phyloP scores from a whole-genome alignment of 257 asterid species.

The Solanum sitiens region DNA sequence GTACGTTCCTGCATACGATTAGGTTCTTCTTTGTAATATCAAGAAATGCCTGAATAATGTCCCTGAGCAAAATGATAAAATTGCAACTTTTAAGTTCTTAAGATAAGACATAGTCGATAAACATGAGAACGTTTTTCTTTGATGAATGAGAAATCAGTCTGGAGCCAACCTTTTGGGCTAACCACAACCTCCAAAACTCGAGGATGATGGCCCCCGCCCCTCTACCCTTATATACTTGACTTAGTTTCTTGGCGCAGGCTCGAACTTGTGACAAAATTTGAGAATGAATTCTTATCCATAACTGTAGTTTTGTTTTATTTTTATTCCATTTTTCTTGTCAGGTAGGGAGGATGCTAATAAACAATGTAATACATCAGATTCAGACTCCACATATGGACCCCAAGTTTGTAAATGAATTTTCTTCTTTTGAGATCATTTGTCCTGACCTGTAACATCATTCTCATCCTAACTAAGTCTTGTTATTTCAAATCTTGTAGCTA shows the following conservation, averaged over 20 bases:
- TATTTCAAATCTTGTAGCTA: neutral
- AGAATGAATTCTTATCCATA: neutral
- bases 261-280: neutral
- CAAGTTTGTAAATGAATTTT: neutral
- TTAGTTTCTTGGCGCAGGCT: neutral
- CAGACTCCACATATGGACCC: neutral
- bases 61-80: neutral
- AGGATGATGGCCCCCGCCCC: neutral
- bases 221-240: neutral
- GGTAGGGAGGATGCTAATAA: neutral
- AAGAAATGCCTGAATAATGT: neutral
- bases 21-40: neutral
- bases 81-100: neutral
- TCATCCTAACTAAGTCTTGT: neutral
- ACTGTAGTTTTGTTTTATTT: neutral
- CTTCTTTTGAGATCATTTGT: neutral
- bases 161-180: neutral
- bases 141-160: neutral
- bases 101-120: neutral
- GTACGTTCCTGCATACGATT: neutral
- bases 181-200: neutral
- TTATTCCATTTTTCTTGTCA: neutral
- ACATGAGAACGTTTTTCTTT: neutral
- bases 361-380: neutral
- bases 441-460: neutral